Evolutionary conservation across 2,329 filamentous ascomycete genomes (phyloP).

Genomic region (Podosphaera fusca): DNA sequence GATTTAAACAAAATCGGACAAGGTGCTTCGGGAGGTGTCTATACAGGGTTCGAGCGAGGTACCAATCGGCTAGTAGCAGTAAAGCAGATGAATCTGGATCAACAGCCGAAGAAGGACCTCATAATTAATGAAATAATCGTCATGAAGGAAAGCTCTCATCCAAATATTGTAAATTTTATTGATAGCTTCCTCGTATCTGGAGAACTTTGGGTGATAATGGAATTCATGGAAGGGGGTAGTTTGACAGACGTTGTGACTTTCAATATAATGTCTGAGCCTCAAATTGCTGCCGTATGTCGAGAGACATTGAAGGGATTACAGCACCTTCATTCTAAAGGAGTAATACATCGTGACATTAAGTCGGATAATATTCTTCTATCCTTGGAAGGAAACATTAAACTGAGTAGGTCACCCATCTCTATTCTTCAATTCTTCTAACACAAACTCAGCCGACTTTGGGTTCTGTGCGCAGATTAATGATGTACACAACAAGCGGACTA

Average conservation of each 20-base stretch:
- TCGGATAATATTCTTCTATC: conserved; percentile 94
- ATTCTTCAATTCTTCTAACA: not conserved
- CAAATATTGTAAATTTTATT: conserved; percentile 98
- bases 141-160: conserved; percentile 97
- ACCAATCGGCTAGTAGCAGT: conserved; percentile 83
- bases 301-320: conserved; percentile 84
- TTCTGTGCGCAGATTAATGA: conserved; percentile 98
- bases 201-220: conserved; percentile 97
- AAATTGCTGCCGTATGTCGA: conserved; percentile 86
- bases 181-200: conserved; percentile 80
- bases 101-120: conserved; percentile 95
- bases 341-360: conserved; percentile 97
- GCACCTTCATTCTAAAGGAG: conserved; percentile 88
- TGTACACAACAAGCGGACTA: conserved; percentile 87
- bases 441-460: conserved; percentile 85
- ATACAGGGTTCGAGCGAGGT: conserved; percentile 64
- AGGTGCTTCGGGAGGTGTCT: conserved; percentile 89
- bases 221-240: conserved; percentile 97
- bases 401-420: conserved; percentile 39
- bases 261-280: conserved; percentile 96
- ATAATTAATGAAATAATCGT: conserved; percentile 99
- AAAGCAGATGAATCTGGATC: conserved; percentile 98
- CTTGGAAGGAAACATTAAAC: conserved; percentile 86
- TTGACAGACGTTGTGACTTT: conserved; percentile 96
- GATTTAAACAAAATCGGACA: conserved; percentile 89